Evolutionary conservation across 148 eudicot genomes (phyloP), one percentile per base, ranked within the genome.

Genomic region (Polygonum aviculare): DNA sequence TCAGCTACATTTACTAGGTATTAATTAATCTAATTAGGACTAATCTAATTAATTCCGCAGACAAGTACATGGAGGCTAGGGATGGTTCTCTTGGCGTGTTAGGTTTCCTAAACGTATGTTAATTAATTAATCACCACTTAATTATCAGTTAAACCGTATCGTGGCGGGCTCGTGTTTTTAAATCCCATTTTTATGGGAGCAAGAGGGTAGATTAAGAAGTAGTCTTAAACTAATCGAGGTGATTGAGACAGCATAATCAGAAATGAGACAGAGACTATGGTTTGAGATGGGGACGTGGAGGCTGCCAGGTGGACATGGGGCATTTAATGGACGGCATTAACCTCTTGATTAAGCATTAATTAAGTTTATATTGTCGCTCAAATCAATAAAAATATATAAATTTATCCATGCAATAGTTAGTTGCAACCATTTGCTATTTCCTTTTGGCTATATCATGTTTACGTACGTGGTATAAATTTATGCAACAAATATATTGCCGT

Each of bases 251-350:
- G n/a, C 45, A 38, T 67, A 36, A 67, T 67, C 44, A 67, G 21
- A 67, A 67, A 65, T 18, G 40, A 72, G 75, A 44, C 54, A 41
- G 16, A 72, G 49, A 69, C 48, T 18, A 69, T 48, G 70, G 48
- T 44, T 31, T 14, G 38, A 22, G 48, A 55, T 50, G 36, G 77
- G n/a, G 73, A 31, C 48, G 74, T 1, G 50, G 12, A 15, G 60
- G 67, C 40, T 14, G 84, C 82, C 90, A 85, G 69, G 83, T 88
- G 92, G 88, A 78, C n/a, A 48, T 31, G 12, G 41, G 51, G 26
- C 21, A 62, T 51, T 73, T 2, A 26, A 74, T 10, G 81, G 90
- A 75, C 88, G 88, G 86, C 85, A 71, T 35, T 76, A 16, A 73
- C 26, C 67, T 12, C 62, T 75, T 7, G 65, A 51, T 74, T 74